Percentiles rank a stretch among this genome's conserved stretches.
These are phyloP conservation scores for Alternaria rosae DNA, from an alignment of 2,329 filamentous ascomycete species.

Conservation along the genomic window DNA sequence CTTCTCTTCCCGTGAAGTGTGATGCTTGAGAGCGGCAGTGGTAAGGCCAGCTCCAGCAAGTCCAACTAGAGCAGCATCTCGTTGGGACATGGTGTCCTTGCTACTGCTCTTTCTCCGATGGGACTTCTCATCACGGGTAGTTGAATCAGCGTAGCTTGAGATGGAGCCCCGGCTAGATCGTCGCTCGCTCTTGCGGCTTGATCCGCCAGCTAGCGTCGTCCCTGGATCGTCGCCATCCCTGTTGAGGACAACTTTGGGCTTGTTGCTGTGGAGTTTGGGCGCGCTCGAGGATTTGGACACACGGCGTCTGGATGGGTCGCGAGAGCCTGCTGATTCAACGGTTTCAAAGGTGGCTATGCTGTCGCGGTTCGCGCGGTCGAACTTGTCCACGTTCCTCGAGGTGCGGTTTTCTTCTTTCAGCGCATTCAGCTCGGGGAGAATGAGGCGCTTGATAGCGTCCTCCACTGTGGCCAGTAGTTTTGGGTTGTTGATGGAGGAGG, in stretches of 20 bases:
- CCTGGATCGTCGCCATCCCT: conserved; percentile 66
- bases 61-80: conserved; percentile 63
- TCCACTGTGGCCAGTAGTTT: conserved; percentile 90
- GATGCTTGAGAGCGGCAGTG: conserved; percentile 67
- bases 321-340: conserved; percentile 60
- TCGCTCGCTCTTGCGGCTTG: conserved; percentile 59
- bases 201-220: conserved; percentile 64
- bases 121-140: conserved; percentile 54
- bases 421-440: conserved; percentile 88
- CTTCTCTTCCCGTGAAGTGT: conserved; percentile 66
- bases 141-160: conserved; percentile 50
- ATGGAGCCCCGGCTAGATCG: conserved; percentile 61
- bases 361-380: conserved; percentile 63
- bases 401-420: conserved; percentile 90
- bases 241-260: conserved; percentile 68
- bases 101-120: conserved; percentile 62
- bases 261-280: conserved; percentile 62
- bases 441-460: conserved; percentile 87
- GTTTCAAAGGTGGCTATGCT: conserved; percentile 61
- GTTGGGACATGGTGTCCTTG: conserved; percentile 51
- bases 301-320: conserved; percentile 57
- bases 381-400: conserved; percentile 73
- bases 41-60: conserved; percentile 65
- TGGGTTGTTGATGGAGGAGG: conserved; percentile 87
- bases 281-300: conserved; percentile 69